Conservation (phyloP, 805 yeast species). For the Torulaspora maleeae region DNA sequence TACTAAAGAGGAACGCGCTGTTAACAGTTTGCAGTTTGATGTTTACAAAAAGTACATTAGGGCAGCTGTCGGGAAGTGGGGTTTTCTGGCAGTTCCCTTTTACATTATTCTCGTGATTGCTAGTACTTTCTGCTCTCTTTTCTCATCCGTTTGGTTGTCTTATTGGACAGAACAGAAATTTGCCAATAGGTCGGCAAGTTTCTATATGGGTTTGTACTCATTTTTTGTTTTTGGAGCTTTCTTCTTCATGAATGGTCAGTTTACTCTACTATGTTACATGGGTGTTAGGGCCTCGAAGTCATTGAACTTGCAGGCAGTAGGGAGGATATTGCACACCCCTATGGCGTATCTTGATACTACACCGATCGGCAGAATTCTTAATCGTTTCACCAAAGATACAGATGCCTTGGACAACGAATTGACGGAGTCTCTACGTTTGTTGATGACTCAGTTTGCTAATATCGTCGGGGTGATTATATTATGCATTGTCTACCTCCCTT, state of each 20-base stretch:
- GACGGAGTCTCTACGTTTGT: slow-evolving; percentile 60
- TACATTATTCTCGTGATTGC: slow-evolving; percentile 24
- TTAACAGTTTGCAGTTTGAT: slow-evolving; percentile 45
- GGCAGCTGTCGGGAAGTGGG: slow-evolving; percentile 51
- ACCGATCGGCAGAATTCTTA: slow-evolving; percentile 81
- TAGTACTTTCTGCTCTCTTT: slow-evolving; percentile 31
- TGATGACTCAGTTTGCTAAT: slow-evolving; percentile 49
- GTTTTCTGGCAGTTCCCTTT: slow-evolving; percentile 21
- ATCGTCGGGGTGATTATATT: slow-evolving; percentile 63
- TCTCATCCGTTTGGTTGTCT: slow-evolving; percentile 60
- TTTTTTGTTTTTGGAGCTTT: slow-evolving; percentile 48
- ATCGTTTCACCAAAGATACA: slow-evolving; percentile 83
- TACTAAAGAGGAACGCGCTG: slow-evolving; percentile 54
- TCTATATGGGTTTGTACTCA: slow-evolving; percentile 74
- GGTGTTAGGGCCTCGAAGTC: slow-evolving; percentile 50
- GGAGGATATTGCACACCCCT: slow-evolving; percentile 65
- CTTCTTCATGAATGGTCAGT: slow-evolving; percentile 40
- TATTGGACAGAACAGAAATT: slow-evolving; percentile 71
- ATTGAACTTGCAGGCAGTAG: slow-evolving; percentile 58
- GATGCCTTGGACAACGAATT: slow-evolving; percentile 80
- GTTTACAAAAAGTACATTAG: slow-evolving; percentile 50
- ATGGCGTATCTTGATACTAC: slow-evolving; percentile 82
- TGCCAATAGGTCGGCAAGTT: slow-evolving; percentile 41
- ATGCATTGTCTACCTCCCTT: slow-evolving; percentile 70
- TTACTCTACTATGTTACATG: slow-evolving; percentile 35